Base-by-base conservation (phyloP, 1,284 basidiomycete genomes). In the Stereum hirsutum region DNA sequence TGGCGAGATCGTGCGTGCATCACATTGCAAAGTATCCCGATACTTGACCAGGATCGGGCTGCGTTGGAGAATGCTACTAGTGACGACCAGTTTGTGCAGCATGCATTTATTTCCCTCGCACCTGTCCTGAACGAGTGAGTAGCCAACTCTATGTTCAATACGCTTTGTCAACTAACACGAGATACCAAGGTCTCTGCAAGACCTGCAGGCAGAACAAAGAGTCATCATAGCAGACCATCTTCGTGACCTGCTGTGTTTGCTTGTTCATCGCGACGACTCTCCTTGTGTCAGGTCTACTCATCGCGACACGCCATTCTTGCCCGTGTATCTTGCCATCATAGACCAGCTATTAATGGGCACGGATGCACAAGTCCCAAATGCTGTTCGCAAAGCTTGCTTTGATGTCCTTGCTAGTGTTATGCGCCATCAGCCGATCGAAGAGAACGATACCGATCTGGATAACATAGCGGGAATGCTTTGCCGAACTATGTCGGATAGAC, bases 301-400 rank as follows among this genome's bases (percentile, higher is more conserved):
- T n/a, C n/a, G n/a, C n/a, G n/a, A n/a, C n/a, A n/a, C n/a, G n/a
- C n/a, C n/a, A n/a, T n/a, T n/a, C n/a, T n/a, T n/a, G n/a, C n/a
- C n/a, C n/a, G n/a, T n/a, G n/a, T n/a, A n/a, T n/a, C n/a, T n/a
- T n/a, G n/a, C n/a, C n/a, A n/a, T n/a, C n/a, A n/a, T n/a, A n/a
- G n/a, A n/a, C n/a, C n/a, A 57, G 25, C 52, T 86, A 15, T 52
- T 82, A 8, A 63, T 70, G 27, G 76, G 75, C 5, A 49, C 65
- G 10, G 59, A 59, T 3, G 57, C 63, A 11, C 69, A 75, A 46
- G 68, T 73, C 5, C 70, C 69, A 0, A 49, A 62, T 3, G 47
- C 59, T 35, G 70, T 81, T 30, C 67, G 72, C 17, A 69, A 68
- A 39, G 57, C 60, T 21, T 63, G 35, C 24, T 45, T 43, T 23